phyloP scores from a whole-genome alignment of 441 rosid genomes.

The Pelargonium myrrhifolium region DNA sequence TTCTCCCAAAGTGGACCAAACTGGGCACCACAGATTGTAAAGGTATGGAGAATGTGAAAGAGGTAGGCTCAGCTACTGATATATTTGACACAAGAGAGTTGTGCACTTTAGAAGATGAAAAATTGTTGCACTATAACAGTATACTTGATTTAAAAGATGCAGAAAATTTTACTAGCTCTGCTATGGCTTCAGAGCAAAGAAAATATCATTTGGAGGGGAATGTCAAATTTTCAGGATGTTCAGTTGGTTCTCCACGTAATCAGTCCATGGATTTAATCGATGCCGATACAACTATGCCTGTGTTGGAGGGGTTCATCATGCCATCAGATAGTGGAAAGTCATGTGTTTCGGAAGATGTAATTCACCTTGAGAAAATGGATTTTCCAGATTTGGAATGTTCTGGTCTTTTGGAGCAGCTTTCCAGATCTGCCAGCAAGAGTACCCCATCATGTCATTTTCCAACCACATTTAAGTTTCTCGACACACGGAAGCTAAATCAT shows the following conservation, averaged over 20 bases:
- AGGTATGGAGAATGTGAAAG: slow-evolving; percentile 34
- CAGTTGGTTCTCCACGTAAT: slow-evolving; percentile 28
- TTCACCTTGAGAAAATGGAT: slow-evolving; percentile 38
- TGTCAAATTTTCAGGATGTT: slow-evolving; percentile 23
- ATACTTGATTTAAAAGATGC: slow-evolving; percentile 21
- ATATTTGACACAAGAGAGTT: slow-evolving; percentile 27
- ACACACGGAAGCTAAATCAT: slow-evolving; percentile 33
- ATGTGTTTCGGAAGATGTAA: slow-evolving; percentile 26
- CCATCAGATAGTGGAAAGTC: slow-evolving; percentile 36
- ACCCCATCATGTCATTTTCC: slow-evolving; percentile 56
- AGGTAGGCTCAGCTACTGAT: slow-evolving; percentile 21
- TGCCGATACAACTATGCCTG: slow-evolving; percentile 42
- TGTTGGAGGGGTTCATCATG: slow-evolving; percentile 56
- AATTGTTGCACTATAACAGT: slow-evolving; percentile 23
- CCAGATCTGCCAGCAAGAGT: slow-evolving; percentile 51
- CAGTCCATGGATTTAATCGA: slow-evolving; percentile 25
- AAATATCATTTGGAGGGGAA: slow-evolving; percentile 21
- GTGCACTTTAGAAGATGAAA: slow-evolving; percentile 21
- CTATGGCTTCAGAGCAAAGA: slow-evolving; percentile 24
- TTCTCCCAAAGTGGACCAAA: slow-evolving; percentile 19
- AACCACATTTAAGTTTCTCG: slow-evolving; percentile 31
- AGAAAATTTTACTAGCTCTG: slow-evolving; percentile 27
- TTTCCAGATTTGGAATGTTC: slow-evolving; percentile 51
- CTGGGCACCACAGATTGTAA: slow-evolving; percentile 26
- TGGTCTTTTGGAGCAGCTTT: slow-evolving; percentile 51